A percentile compares a stretch with the other conserved stretches of the same genome.
Evolutionary conservation across 192 early-diverging fungal genomes (phyloP).

Genomic region (Podila verticillata): DNA sequence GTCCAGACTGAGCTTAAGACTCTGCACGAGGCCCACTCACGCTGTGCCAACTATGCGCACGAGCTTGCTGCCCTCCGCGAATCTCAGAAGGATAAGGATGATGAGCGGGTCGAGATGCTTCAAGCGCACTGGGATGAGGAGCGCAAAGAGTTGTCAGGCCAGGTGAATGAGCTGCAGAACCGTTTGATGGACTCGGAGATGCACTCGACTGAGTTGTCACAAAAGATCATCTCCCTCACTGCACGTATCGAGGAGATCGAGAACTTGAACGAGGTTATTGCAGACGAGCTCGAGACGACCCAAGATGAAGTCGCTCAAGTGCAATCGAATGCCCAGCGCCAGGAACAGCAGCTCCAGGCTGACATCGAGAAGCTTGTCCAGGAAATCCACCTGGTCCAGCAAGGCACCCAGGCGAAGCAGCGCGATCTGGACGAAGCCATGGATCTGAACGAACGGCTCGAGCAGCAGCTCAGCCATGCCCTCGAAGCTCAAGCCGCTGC

Average conservation of each 20-base stretch:
- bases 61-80: background rate
- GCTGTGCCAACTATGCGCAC: conserved; percentile 10
- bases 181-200: conserved; percentile 39
- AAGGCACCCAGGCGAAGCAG: conserved; percentile 19
- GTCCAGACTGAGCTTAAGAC: conserved; percentile 16
- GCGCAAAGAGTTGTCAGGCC: conserved; percentile 16
- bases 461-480: conserved; percentile 29
- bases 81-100: conserved; percentile 23
- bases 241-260: conserved; percentile 31
- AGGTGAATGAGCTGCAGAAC: conserved; percentile 13
- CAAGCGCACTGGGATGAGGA: conserved; percentile 40
- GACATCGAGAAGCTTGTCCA: conserved; percentile 39
- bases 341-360: conserved; percentile 32
- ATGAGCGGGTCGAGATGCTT: conserved; percentile 29
- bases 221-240: conserved; percentile 43
- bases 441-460: conserved; percentile 41
- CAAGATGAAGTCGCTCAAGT: conserved; percentile 13
- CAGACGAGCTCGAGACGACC: conserved; percentile 29
- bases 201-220: conserved; percentile 35
- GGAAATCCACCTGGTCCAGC: conserved; percentile 40
- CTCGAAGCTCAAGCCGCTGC: conserved; percentile 27
- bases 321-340: conserved; percentile 5
- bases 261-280: conserved; percentile 22
- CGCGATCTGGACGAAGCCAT: conserved; percentile 24
- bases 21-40: conserved; percentile 30